phyloP scores from a whole-genome alignment of 2,329 filamentous ascomycete genomes.

The Fusarium sp. region DNA sequence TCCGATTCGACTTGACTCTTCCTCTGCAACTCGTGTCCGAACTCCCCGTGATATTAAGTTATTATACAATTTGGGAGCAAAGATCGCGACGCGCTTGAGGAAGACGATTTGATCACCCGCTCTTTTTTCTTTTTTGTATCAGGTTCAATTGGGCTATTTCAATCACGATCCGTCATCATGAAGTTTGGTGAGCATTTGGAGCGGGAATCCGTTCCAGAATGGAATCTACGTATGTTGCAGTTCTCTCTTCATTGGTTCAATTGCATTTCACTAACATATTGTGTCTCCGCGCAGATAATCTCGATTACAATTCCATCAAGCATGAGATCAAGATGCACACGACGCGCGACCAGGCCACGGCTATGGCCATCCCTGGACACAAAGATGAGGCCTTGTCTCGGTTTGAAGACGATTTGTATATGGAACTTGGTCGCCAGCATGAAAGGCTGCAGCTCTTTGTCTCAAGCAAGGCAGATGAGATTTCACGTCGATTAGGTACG shows the following conservation, averaged over 20 bases:
- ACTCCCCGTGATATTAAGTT: conserved; percentile 6
- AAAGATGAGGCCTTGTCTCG: conserved; percentile 68
- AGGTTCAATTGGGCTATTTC: neutral
- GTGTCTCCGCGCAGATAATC: conserved; percentile 73
- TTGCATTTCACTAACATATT: conserved; percentile 14
- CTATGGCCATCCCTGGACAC: conserved; percentile 81
- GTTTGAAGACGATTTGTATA: conserved; percentile 80
- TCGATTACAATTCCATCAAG: conserved; percentile 91
- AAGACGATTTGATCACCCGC: conserved; percentile 10
- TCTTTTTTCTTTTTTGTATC: neutral
- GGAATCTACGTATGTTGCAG: conserved; percentile 76
- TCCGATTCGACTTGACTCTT: conserved; percentile 16
- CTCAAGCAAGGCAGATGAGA: conserved; percentile 83
- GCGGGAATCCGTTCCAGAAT: conserved; percentile 83
- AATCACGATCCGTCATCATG: conserved; percentile 48
- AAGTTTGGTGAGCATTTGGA: conserved; percentile 70
- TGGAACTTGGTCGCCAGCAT: conserved; percentile 79
- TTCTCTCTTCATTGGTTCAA: conserved; percentile 17
- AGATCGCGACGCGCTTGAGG: conserved; percentile 13
- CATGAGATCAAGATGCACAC: conserved; percentile 86
- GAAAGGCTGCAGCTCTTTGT: conserved; percentile 84
- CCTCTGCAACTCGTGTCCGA: conserved; percentile 20
- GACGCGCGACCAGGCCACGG: conserved; percentile 75
- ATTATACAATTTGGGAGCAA: conserved; percentile 1
- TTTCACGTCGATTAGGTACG: conserved; percentile 76